phyloP scores from a whole-genome alignment of 108 stramenopile species.

The Fragilaria radians region DNA sequence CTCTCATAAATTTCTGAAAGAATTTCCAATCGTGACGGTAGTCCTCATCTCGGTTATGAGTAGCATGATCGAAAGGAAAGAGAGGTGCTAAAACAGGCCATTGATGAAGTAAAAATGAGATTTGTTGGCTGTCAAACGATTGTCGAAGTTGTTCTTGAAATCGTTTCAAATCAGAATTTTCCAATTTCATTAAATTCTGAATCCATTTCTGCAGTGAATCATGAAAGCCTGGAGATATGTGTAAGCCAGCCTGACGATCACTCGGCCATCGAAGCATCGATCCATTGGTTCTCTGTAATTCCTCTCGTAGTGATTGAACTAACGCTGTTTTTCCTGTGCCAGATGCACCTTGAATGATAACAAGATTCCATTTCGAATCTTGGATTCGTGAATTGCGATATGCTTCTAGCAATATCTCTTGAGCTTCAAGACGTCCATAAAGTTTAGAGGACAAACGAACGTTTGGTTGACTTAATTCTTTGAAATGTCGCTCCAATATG shows the following conservation, averaged over 20 bases:
- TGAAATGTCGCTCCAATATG: too few relatives aligned
- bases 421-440: too few relatives aligned
- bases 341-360: neutral
- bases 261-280: neutral
- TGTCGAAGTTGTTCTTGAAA: neutral
- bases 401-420: neutral
- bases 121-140: neutral
- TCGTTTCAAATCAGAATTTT: neutral
- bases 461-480: too few relatives aligned
- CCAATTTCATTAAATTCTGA: neutral
- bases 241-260: neutral
- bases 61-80: neutral
- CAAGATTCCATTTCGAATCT: neutral
- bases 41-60: neutral
- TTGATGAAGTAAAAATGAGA: neutral
- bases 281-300: neutral
- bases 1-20: neutral
- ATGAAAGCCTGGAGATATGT: neutral
- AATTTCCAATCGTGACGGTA: neutral
- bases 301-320: neutral
- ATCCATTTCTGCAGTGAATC: neutral
- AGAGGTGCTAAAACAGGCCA: neutral
- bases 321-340: neutral
- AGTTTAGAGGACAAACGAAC: too few relatives aligned
- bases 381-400: neutral